Percentiles rank a stretch among this genome's conserved stretches.
Conservation (phyloP, 1,139 yeast species). For the Lodderomyces margitis region DNA sequence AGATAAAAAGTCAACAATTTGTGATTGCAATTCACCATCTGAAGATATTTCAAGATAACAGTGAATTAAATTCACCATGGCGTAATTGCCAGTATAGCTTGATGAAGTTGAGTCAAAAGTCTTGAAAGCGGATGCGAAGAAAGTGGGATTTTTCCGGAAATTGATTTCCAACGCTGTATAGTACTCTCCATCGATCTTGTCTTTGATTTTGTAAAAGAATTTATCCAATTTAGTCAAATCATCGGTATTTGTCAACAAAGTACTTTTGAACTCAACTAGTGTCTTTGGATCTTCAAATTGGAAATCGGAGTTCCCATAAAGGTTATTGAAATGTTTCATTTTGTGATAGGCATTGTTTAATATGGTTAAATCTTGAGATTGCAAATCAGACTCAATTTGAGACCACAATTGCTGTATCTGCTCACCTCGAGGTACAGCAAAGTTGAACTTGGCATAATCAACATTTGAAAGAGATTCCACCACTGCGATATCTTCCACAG, state of each 20-base stretch:
- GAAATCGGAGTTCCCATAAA: slow-evolving; percentile 14
- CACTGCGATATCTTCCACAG: slow-evolving; percentile 10
- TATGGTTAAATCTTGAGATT: slow-evolving; percentile 25
- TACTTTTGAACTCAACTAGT: slow-evolving; percentile 16
- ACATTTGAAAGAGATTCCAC: slow-evolving; percentile 11
- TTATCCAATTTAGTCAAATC: slow-evolving; percentile 24
- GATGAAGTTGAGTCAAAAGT: slow-evolving; percentile 24
- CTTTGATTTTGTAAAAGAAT: slow-evolving; percentile 45
- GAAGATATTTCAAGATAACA: slow-evolving; percentile 10
- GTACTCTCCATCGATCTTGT: slow-evolving; percentile 36
- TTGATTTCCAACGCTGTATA: slow-evolving; percentile 21
- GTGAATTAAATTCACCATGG: slow-evolving; percentile 22
- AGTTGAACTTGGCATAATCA: slow-evolving; percentile 4
- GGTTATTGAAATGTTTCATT: slow-evolving; percentile 31
- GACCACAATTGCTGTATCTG: slow-evolving; percentile 18
- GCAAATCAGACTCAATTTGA: slow-evolving; percentile 22
- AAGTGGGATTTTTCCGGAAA: slow-evolving; percentile 6
- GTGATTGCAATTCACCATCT: slow-evolving; percentile 3
- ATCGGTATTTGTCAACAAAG: slow-evolving; percentile 24
- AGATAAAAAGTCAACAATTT: slow-evolving; percentile 31
- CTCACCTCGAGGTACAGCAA: slow-evolving; percentile 4
- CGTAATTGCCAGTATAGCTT: slow-evolving; percentile 24
- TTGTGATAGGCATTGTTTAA: slow-evolving; percentile 30
- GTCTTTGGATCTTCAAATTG: slow-evolving; percentile 13
- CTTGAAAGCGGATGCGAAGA: slow-evolving; percentile 13